phyloP scores from a whole-genome alignment of 768 basidiomycete species.

The Psilocybe subaeruginosa region DNA sequence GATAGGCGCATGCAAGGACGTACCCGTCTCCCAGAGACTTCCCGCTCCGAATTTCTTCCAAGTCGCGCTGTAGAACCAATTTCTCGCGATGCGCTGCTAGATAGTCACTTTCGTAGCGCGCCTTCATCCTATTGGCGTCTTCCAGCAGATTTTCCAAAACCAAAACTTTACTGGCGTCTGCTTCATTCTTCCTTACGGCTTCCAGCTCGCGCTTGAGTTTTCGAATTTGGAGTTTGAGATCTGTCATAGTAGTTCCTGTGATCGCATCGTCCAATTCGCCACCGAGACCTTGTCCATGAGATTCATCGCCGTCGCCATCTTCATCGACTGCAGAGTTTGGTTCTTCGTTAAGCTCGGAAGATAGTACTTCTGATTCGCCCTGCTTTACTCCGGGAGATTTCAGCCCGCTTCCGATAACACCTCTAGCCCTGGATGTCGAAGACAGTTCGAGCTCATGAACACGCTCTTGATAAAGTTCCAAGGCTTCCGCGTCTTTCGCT shows the following conservation, averaged over 20 bases:
- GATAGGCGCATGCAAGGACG: constrained; percentile 24
- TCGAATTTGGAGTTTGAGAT: constrained; percentile 86
- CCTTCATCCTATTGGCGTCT: constrained; percentile 90
- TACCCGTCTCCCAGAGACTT: constrained; percentile 84
- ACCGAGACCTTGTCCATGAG: constrained; percentile 64
- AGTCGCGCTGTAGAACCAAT: constrained; percentile 73
- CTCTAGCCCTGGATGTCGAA: constrained; percentile 49
- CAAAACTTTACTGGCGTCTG: constrained; percentile 72
- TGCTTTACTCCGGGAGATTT: constrained; percentile 21
- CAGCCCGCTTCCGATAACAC: constrained; percentile 19
- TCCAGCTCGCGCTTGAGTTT: constrained; percentile 83
- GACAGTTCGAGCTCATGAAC: constrained; percentile 84
- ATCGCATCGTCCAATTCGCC: constrained; percentile 90
- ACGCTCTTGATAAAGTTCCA: constrained; percentile 90
- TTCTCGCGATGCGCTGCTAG: constrained; percentile 83
- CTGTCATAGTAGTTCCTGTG: constrained; percentile 85
- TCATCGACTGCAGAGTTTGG: constrained; percentile 36
- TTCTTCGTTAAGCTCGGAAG: constrained; percentile 31
- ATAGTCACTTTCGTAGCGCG: constrained; percentile 87
- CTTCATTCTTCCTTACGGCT: constrained; percentile 72
- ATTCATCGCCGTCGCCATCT: constrained; percentile 51
- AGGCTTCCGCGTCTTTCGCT: constrained; percentile 77
- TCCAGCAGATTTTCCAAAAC: constrained; percentile 92
- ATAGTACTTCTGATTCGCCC: constrained; percentile 21
- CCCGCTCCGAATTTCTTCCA: constrained; percentile 92